Percentiles rank a stretch among this genome's conserved stretches.
Conservation (phyloP, 257 asterid genomes). For the Voacanga thouarsii region DNA sequence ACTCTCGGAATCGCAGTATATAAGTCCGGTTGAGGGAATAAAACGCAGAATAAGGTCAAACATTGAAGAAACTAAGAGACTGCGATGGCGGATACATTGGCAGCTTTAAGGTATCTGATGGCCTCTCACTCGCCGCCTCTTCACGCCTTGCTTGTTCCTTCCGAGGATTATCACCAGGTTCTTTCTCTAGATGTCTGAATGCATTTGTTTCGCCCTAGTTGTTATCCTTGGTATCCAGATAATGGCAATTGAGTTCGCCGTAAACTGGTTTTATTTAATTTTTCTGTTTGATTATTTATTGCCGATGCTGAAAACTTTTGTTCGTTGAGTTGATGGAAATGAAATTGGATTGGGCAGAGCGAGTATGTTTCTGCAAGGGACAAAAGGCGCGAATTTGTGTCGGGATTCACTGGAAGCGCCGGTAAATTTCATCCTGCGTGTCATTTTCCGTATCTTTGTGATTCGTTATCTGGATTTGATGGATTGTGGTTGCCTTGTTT, state of each 20-base stretch:
- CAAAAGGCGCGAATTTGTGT: conserved; percentile 77
- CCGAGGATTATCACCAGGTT: conserved; percentile 97
- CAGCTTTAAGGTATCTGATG: conserved; percentile 73
- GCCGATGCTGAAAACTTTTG: neutral
- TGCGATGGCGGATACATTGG: conserved; percentile 57
- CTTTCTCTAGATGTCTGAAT: neutral
- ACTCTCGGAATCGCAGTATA: no score
- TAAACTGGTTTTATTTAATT: neutral
- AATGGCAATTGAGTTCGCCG: neutral
- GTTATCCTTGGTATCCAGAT: neutral
- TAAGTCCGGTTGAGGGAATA: no score
- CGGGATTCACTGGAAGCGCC: conserved; percentile 93
- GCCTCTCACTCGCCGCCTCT: conserved; percentile 80
- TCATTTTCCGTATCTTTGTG: conserved; percentile 1
- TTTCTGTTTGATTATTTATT: neutral
- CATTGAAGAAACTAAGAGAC: no score
- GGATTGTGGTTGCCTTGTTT: neutral
- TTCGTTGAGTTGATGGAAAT: neutral
- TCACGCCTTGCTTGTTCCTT: conserved; percentile 78
- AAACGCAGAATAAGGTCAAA: neutral
- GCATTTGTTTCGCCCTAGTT: neutral
- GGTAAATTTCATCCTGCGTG: conserved; percentile 45
- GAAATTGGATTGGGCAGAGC: conserved; percentile 51
- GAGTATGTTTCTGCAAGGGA: conserved; percentile 93
- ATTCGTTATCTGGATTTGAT: neutral